phyloP scores from a whole-genome alignment of 371 early-diverging fungal species.

The Mortierella sp. region DNA sequence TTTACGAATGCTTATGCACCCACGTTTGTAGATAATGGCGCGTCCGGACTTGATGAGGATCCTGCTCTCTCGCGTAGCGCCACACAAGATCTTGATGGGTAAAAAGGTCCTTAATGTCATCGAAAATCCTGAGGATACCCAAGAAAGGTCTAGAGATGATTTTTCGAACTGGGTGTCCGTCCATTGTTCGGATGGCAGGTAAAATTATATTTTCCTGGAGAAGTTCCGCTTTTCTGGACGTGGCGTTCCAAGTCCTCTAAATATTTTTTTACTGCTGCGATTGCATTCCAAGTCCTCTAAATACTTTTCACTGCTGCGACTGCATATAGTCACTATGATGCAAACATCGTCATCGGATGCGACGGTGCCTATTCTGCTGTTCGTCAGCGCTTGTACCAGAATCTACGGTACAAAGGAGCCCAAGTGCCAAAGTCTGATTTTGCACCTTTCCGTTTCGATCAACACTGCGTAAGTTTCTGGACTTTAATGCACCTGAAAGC shows the following conservation, averaged over 20 bases:
- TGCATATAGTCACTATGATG: neutral
- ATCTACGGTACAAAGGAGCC: slow-evolving; percentile 4
- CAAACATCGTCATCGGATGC: slow-evolving; percentile 9
- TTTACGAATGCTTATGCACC: too few species aligned
- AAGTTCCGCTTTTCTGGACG: too few species aligned
- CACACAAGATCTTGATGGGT: slow-evolving; percentile 9
- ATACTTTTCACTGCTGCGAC: neutral
- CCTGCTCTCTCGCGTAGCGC: slow-evolving; percentile 3
- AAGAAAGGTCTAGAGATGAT: neutral
- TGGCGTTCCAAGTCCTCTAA: too few species aligned
- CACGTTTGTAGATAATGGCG: slow-evolving; percentile 5
- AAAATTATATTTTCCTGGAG: too few species aligned
- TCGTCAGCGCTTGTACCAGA: slow-evolving; percentile 13
- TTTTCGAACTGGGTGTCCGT: slow-evolving; percentile 1
- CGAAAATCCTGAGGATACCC: slow-evolving; percentile 1
- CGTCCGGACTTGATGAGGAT: slow-evolving; percentile 13
- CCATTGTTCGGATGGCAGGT: slow-evolving; percentile 7
- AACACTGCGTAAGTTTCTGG: neutral
- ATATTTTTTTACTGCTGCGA: too few species aligned
- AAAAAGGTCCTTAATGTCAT: slow-evolving; percentile 10
- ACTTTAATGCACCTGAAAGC: neutral
- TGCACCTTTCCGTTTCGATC: slow-evolving; percentile 12
- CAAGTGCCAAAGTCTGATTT: slow-evolving; percentile 7
- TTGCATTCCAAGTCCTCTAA: neutral
- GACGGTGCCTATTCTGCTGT: slow-evolving; percentile 20